Conservation (phyloP, 1,139 yeast genomes). For the Insectozyma bohioensis region DNA sequence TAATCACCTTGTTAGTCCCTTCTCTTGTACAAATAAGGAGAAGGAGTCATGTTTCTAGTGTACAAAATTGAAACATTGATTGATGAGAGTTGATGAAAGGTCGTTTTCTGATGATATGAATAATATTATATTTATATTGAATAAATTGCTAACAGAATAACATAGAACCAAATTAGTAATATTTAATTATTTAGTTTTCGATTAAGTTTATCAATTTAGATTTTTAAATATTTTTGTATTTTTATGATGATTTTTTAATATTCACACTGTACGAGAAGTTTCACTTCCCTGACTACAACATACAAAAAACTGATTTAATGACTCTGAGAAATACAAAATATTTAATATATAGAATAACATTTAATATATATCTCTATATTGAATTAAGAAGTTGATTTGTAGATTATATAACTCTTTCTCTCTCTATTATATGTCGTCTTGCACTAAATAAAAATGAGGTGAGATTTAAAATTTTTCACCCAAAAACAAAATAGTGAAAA, state of each 20-base stretch:
- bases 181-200: slow-evolving; percentile 2
- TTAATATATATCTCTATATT: too few relatives aligned
- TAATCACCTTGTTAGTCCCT: slow-evolving; percentile 50
- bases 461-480: too few relatives aligned
- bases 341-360: too few relatives aligned
- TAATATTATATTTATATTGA: too few relatives aligned
- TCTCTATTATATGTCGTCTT: too few relatives aligned
- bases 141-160: too few relatives aligned
- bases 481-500: too few relatives aligned
- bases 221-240: slow-evolving; percentile 10
- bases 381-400: too few relatives aligned
- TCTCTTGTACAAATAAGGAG: slow-evolving; percentile 39
- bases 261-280: slow-evolving; percentile 67
- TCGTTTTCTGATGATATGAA: slow-evolving; percentile 39
- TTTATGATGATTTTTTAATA: slow-evolving; percentile 53
- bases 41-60: slow-evolving; percentile 67
- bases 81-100: slow-evolving; percentile 63
- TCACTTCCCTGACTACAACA: slow-evolving; percentile 49
- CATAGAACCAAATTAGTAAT: too few relatives aligned
- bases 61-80: slow-evolving; percentile 61
- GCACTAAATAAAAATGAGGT: too few relatives aligned
- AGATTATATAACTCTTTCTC: too few relatives aligned
- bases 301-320: slow-evolving; percentile 75
- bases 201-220: too few relatives aligned
- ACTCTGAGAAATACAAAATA: slow-evolving; percentile 51